Evolutionary conservation across 345 rosid genomes (phyloP), one percentile per base, ranked within the genome.

Genomic region (Carallia brachiata): DNA sequence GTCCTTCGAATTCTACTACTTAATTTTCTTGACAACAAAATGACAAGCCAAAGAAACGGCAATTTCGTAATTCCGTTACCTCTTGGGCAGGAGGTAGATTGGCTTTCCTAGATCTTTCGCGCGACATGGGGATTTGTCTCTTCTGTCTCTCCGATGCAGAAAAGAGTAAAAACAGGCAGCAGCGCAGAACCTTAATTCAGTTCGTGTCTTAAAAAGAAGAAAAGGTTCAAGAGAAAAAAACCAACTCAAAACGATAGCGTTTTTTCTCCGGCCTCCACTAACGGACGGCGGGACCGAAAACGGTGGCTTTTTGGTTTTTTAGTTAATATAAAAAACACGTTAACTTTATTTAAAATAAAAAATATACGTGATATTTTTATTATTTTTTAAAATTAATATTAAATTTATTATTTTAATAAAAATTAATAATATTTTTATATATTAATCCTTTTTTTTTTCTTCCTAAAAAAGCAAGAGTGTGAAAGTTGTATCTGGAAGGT

Each of bases 51-150:
- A 23, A 56, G 32, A 5, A 18, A 40, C 31, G 37, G 4, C 58
- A 31, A 10, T 5, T 5, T 7, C 6, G 40, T 13, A 1, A 60
- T 15, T 36, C 36, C 36, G 7, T 7, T 65, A 91, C 98, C 96
- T 88, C 93, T 74, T 85, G 90, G 73, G 77, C 97, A 60, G 95
- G 96, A 81, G 96, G 97, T 13, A 91, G 82, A 27, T 67, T 64
- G 58, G 77, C 76, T 64, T 84, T 83, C 67, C 75, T 85, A 52
- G 70, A 66, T 72, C 86, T 84, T 65, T 83, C 84, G 69, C 83
- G 79, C 69, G 85, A 82, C 89, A 85, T 85, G 72, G 28, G 19
- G 58, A 62, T 32, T 60, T 48, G 19, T 17, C 34, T 52, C 16
- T 4, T 63, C 52, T 63, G 52, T 63, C 31, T 6, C 59, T 65